These are phyloP conservation scores for Camellia sinensis DNA, from an alignment of 148 eudicot genomes.

Conservation along the genomic window DNA sequence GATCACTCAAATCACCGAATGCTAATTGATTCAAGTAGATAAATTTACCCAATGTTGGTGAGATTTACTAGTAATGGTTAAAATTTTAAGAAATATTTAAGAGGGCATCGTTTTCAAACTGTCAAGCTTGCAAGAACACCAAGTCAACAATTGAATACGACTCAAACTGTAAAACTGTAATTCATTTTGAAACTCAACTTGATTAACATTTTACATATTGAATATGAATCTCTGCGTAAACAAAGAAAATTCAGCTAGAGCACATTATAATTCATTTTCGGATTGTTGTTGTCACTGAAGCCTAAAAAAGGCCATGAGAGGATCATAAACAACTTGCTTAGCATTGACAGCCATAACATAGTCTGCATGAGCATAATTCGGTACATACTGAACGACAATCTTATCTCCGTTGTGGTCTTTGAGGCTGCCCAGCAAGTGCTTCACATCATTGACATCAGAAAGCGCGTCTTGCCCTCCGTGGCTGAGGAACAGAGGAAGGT, in stretches of 20 bases:
- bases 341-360: slow-evolving; percentile 60
- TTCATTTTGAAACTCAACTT: not conserved
- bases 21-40: too few species aligned
- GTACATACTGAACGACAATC: slow-evolving; percentile 40
- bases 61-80: too few species aligned
- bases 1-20: too few species aligned
- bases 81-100: too few species aligned
- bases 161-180: not conserved
- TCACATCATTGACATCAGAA: slow-evolving; percentile 55
- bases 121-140: too few species aligned
- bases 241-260: not conserved
- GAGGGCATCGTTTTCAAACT: too few species aligned
- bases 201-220: not conserved
- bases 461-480: slow-evolving; percentile 61
- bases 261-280: not conserved
- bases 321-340: slow-evolving; percentile 54
- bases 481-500: slow-evolving; percentile 49
- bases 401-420: slow-evolving; percentile 48
- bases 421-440: slow-evolving; percentile 38
- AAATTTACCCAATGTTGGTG: too few species aligned
- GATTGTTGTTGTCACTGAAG: slow-evolving; percentile 16
- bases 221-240: not conserved
- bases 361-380: slow-evolving; percentile 65
- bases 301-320: slow-evolving; percentile 48
- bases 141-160: too few species aligned